phyloP scores from a whole-genome alignment of 139 green algal species.

The Auxenochlorella pyrenoidosa region DNA sequence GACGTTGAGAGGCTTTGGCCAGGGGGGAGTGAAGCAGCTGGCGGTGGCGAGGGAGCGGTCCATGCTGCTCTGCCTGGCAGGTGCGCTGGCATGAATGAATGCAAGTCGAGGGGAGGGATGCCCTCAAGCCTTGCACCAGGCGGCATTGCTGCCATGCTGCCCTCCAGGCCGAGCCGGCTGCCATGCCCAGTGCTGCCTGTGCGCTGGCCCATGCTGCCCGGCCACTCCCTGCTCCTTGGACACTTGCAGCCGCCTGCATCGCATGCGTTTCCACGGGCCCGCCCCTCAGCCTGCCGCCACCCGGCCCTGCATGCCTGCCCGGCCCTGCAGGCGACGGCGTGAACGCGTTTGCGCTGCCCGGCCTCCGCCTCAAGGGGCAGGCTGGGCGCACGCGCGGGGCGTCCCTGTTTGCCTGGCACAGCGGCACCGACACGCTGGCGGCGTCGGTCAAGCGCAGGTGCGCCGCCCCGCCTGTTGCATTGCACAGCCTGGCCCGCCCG shows the following conservation, averaged over 20 bases:
- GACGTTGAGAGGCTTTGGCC: conserved; percentile 26
- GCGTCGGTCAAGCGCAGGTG: conserved; percentile 51
- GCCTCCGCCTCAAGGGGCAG: conserved; percentile 38
- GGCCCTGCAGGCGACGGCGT: conserved; percentile 32
- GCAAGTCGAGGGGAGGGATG: not conserved
- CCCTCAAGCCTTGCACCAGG: not conserved
- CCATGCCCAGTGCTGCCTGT: too few relatives aligned
- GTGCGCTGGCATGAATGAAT: not conserved
- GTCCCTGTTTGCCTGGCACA: conserved; percentile 60
- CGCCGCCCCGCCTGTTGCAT: not conserved
- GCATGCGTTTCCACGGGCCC: too few relatives aligned
- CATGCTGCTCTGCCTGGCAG: conserved; percentile 44
- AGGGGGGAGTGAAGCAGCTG: conserved; percentile 33
- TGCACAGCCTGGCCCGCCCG: not conserved
- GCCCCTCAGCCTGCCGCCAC: too few relatives aligned
- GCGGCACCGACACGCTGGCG: conserved; percentile 39
- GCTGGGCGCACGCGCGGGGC: conserved; percentile 43
- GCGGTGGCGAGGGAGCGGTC: conserved; percentile 10
- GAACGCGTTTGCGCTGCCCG: conserved; percentile 42
- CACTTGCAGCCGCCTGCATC: too few relatives aligned
- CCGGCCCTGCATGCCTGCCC: too few relatives aligned
- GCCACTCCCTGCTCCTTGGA: too few relatives aligned
- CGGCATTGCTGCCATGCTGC: not conserved
- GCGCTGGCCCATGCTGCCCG: too few relatives aligned
- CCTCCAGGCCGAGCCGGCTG: not conserved